These are phyloP conservation scores for Cryptococcus depauperatus DNA, from an alignment of 1,284 basidiomycete species.

Conservation along the genomic window DNA sequence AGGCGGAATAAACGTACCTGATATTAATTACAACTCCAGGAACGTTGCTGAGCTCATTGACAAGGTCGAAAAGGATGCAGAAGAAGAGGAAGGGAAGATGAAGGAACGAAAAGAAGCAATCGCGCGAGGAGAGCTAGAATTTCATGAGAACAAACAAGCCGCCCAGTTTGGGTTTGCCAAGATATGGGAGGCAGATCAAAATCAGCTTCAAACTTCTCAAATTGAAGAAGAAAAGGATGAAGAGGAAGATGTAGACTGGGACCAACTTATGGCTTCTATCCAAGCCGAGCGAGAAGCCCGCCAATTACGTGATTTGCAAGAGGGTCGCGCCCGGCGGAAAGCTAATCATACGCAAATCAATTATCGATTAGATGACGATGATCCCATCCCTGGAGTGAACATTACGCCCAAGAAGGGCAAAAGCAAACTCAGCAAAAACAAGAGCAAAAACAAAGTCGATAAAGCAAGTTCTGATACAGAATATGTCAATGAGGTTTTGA, in stretches of 20 bases:
- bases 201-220: constrained; percentile 57
- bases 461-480: constrained; percentile 13
- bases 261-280: constrained; percentile 40
- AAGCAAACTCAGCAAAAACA: no score
- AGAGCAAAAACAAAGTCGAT: constrained; percentile 8
- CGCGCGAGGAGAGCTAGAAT: constrained; percentile 10
- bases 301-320: constrained; percentile 13
- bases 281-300: constrained; percentile 25
- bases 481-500: constrained; percentile 3
- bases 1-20: constrained; percentile 47
- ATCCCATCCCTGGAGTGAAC: no score
- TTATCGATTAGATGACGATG: background rate
- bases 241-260: constrained; percentile 58
- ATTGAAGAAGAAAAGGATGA: constrained; percentile 42
- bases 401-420: constrained; percentile 2
- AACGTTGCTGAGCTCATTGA: constrained; percentile 75
- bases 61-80: constrained; percentile 67
- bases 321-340: constrained; percentile 7
- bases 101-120: constrained; percentile 27
- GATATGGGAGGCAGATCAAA: constrained; percentile 73
- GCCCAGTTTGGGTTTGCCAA: constrained; percentile 73
- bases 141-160: constrained; percentile 8
- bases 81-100: constrained; percentile 46
- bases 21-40: constrained; percentile 66
- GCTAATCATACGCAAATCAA: constrained; percentile 1